Evolutionary conservation across 176 grass and related monocot genomes (phyloP), one percentile per base, ranked within the genome.

Genomic region (Alloteropsis semialata): DNA sequence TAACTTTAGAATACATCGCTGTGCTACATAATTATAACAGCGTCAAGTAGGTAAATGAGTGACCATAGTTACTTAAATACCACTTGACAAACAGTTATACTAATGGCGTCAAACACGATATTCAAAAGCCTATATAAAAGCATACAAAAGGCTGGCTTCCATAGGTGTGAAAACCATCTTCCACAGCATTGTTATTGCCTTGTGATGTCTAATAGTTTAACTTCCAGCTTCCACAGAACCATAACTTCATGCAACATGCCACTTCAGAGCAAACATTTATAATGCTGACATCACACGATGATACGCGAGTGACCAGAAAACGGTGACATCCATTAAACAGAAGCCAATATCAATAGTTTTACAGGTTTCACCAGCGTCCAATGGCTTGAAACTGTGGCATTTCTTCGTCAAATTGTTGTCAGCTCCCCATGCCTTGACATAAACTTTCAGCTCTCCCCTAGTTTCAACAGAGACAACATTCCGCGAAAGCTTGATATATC

Each of bases 231-330:
- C 25, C 12, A 59, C 25, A 57, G 9, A 57, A 12, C 2, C 22
- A 57, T 25, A 59, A 58, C 55, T 27, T 27, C 12, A 27, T 13
- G 1, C 55, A 27, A 14, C n/a, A 59, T 12, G 4, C 56, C 24
- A 59, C 56, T 22, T 25, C 56, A 59, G 9, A 59, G 5, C 57
- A 12, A 16, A 2, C 5, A 32, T 0, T 28, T 64, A 64, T 2
- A 64, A 34, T 64, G 5, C 0, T 24, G 21, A 0, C 4, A 15
- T 0, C 3, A 25, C 12, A 14, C 0, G 12, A 1, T 16, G 0
- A 24, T 8, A 4, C 8, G 24, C 5, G 16, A 72, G 43, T 1
- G 69, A 72, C 69, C 69, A 72, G 13, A 2, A 2, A 17, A 54
- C 30, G 14, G 71, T 74, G 1, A 54, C 48, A 14, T 74, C 10